Conservation (phyloP, 441 rosid species). For the Populus hybrid region DNA sequence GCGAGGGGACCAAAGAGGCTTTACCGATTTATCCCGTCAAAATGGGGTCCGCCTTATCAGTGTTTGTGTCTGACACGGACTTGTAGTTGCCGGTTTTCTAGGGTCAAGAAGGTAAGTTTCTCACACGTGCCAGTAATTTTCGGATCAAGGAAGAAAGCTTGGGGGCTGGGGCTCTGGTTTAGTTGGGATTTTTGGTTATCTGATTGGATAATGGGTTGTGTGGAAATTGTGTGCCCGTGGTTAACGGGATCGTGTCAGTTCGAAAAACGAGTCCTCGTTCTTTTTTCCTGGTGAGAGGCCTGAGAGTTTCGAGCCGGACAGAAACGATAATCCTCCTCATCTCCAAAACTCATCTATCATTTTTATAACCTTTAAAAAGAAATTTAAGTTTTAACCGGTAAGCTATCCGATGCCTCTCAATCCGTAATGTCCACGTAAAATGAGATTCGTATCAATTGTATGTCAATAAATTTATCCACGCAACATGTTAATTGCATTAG, state of each 20-base stretch:
- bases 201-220: not conserved
- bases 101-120: not conserved
- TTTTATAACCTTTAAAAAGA: not conserved
- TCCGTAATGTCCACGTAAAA: not conserved
- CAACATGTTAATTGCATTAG: no score
- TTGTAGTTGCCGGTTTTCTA: not conserved
- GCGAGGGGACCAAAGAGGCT: constrained; percentile 15
- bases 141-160: not conserved
- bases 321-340: not conserved
- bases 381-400: not conserved
- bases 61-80: constrained; percentile 8
- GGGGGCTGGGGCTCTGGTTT: no score
- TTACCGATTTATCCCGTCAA: constrained; percentile 6
- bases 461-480: no score
- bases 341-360: not conserved
- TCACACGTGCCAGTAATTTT: constrained; percentile 15
- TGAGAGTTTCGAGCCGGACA: not conserved
- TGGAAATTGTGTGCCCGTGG: not conserved
- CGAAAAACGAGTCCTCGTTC: not conserved
- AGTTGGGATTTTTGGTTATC: not conserved
- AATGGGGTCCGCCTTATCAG: not conserved
- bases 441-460: not conserved
- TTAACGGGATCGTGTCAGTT: not conserved
- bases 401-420: not conserved
- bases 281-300: not conserved